Evolutionary conservation across 2,329 filamentous ascomycete species (phyloP).

Genomic region (Calonectria crousiana): DNA sequence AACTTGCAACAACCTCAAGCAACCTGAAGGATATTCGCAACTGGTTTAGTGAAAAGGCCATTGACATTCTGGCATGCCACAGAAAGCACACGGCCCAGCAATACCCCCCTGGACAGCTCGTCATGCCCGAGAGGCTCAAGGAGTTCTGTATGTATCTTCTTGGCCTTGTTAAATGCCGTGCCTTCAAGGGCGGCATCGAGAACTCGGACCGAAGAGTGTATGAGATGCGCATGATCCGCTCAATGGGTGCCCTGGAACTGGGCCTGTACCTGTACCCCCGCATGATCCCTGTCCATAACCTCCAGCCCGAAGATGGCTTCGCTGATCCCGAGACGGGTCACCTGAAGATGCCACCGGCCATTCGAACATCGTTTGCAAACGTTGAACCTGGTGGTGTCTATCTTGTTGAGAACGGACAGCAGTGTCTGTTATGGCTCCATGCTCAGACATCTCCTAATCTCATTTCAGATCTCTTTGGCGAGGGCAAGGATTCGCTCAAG

Average conservation of each 20-base stretch:
- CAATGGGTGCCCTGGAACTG: slow-evolving; percentile 87
- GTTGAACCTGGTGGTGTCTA: slow-evolving; percentile 96
- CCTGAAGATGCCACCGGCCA: slow-evolving; percentile 82
- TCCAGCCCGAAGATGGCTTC: slow-evolving; percentile 90
- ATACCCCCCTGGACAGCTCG: slow-evolving; percentile 91
- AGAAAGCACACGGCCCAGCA: slow-evolving; percentile 90
- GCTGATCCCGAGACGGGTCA: slow-evolving; percentile 89
- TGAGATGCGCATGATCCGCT: slow-evolving; percentile 89
- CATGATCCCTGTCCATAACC: slow-evolving; percentile 91
- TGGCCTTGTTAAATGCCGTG: slow-evolving; percentile 87
- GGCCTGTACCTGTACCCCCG: slow-evolving; percentile 95
- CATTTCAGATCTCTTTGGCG: slow-evolving; percentile 89
- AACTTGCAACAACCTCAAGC: slow-evolving; percentile 77
- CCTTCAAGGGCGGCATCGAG: slow-evolving; percentile 93
- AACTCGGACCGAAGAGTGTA: slow-evolving; percentile 91
- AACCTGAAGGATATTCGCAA: slow-evolving; percentile 87
- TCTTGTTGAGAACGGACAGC: slow-evolving; percentile 94
- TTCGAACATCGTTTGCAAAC: slow-evolving; percentile 87
- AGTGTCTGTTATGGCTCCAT: slow-evolving; percentile 93
- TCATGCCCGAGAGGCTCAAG: slow-evolving; percentile 95
- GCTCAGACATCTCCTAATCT: slow-evolving; percentile 92
- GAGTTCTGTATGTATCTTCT: slow-evolving; percentile 98
- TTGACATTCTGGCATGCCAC: slow-evolving; percentile 92
- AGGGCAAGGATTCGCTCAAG: slow-evolving; percentile 76
- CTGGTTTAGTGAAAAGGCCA: slow-evolving; percentile 88